Evolutionary conservation across 2,329 filamentous ascomycete species (phyloP).

Genomic region (Aspergillus intermedius): DNA sequence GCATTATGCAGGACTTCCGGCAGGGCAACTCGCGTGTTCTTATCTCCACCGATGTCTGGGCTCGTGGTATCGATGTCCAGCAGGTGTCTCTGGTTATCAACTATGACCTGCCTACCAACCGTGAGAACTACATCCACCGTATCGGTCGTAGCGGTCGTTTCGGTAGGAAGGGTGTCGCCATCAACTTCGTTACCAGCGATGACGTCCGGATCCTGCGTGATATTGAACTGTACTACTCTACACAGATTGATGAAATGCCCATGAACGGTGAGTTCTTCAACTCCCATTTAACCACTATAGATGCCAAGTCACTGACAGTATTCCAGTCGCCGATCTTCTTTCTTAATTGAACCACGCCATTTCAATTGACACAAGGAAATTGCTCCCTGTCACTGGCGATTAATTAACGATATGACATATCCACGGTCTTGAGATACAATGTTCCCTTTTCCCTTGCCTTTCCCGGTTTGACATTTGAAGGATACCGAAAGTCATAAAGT

Average conservation of each 20-base stretch:
- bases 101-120: conserved; percentile 95
- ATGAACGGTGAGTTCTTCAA: conserved; percentile 73
- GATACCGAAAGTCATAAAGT: too few species aligned
- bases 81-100: conserved; percentile 98
- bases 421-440: neutral
- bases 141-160: conserved; percentile 95
- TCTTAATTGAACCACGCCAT: conserved; percentile 20
- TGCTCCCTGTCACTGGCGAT: too few species aligned
- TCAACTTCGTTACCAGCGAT: conserved; percentile 98
- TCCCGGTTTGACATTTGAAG: neutral
- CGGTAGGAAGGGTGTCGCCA: conserved; percentile 95
- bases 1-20: conserved; percentile 98
- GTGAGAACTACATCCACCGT: conserved; percentile 99
- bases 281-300: neutral
- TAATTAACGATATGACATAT: too few species aligned
- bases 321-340: conserved; percentile 30
- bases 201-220: conserved; percentile 96
- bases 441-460: neutral
- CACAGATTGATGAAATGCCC: conserved; percentile 97
- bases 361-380: neutral
- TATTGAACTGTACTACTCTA: conserved; percentile 94
- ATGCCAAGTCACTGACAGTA: conserved; percentile 7
- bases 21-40: conserved; percentile 93
- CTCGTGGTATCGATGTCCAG: conserved; percentile 96
- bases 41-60: conserved; percentile 97